These are phyloP conservation scores for Colletotrichum chrysophilum DNA, from an alignment of 2,329 filamentous ascomycete species.

Conservation along the genomic window DNA sequence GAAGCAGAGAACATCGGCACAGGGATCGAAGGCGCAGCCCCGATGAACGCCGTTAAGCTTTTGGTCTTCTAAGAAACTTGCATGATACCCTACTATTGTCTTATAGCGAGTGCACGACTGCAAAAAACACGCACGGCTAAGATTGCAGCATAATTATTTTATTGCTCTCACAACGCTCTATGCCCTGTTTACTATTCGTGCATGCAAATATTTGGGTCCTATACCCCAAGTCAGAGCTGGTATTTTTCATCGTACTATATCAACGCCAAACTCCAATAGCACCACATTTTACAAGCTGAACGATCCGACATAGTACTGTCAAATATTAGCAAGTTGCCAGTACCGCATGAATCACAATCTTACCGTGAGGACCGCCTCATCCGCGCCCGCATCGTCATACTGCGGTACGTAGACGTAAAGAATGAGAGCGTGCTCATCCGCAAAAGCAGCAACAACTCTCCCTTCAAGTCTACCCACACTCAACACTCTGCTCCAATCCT, in stretches of 20 bases:
- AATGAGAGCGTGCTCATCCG: slow-evolving; percentile 79
- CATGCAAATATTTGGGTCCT: not conserved
- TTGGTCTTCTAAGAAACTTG: not conserved
- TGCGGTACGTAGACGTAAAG: slow-evolving; percentile 82
- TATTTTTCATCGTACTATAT: not conserved
- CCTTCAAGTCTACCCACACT: slow-evolving; percentile 90
- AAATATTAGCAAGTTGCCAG: not conserved
- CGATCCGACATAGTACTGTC: slow-evolving; percentile 43
- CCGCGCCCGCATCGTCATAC: slow-evolving; percentile 67
- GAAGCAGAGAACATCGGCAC: slow-evolving; percentile 6
- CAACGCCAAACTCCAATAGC: not conserved
- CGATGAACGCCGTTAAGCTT: not conserved
- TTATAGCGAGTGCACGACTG: not conserved
- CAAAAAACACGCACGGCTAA: not conserved
- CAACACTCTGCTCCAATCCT: slow-evolving; percentile 93
- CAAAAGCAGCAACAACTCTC: slow-evolving; percentile 90
- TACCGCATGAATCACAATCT: slow-evolving; percentile 30
- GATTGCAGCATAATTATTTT: not conserved
- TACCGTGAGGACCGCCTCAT: slow-evolving; percentile 80
- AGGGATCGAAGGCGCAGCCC: slow-evolving; percentile 10
- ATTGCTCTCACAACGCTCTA: not conserved
- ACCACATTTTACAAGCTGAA: slow-evolving; percentile 34
- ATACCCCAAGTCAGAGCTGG: not conserved
- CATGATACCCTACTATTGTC: not conserved
- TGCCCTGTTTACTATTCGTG: not conserved